Base-by-base conservation (phyloP, 208 protist genomes). In the Wallacemonas sp. region DNA sequence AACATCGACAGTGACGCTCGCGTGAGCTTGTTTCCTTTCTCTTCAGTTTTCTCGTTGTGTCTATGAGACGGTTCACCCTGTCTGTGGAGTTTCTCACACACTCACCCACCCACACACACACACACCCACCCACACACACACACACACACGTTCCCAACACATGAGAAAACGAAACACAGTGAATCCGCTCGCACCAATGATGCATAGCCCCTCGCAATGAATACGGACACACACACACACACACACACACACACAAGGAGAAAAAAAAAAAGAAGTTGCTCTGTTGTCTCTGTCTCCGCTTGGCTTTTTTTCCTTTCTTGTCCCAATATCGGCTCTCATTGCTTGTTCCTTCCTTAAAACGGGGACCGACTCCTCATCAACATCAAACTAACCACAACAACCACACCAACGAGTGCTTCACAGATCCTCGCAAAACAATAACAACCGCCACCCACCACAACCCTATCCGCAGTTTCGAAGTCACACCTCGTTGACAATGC, bases 171-270 rank as follows among this genome's bases (percentile, higher is more conserved):
- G n/a, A n/a, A n/a, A n/a, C n/a, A n/a, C n/a, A n/a, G n/a, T n/a
- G n/a, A n/a, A n/a, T n/a, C n/a, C n/a, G n/a, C n/a, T n/a, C n/a
- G n/a, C n/a, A n/a, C n/a, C n/a, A n/a, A n/a, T n/a, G n/a, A n/a
- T n/a, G n/a, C n/a, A n/a, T n/a, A n/a, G n/a, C n/a, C n/a, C n/a
- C n/a, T 5, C n/a, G 34, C 34, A 32, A 52, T 15, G 34, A 12
- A 41, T 15, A 46, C 53, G 52, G 39, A 66, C 42, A 45, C 27
- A 59, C 38, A 66, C 42, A 72, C 58, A 53, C 44, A 52, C 44
- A 53, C 44, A 52, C 42, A 38, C 30, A 24, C 32, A n/a, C 33
- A 48, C 44, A 53, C 44, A 37, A 66, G 26, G 55, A 66, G 24
- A 38, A 54, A 24, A 34, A 42, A 15, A 27, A 21, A 38, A 0